phyloP scores from a whole-genome alignment of 208 protist species.

The Tritrichomonas foetus region DNA sequence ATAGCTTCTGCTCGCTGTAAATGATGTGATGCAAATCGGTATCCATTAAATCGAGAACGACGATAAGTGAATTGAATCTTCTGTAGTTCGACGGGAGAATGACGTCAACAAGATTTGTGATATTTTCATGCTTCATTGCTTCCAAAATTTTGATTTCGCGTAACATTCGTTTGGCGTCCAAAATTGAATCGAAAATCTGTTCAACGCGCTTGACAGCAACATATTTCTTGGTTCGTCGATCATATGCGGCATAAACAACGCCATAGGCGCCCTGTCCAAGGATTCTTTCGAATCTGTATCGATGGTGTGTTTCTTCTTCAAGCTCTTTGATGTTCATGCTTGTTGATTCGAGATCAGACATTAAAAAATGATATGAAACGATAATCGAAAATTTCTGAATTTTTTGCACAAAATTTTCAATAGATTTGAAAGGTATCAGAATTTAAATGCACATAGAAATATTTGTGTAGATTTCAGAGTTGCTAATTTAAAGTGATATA shows the following conservation, averaged over 20 bases:
- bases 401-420: too few species aligned
- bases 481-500: too few species aligned
- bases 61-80: constrained; percentile 77
- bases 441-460: too few species aligned
- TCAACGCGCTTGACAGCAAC: constrained; percentile 69
- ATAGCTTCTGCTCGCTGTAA: neutral
- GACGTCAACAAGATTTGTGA: constrained; percentile 38
- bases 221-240: constrained; percentile 32
- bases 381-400: too few species aligned
- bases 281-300: constrained; percentile 49
- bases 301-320: neutral
- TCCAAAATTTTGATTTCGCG: constrained; percentile 55
- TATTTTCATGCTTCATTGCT: constrained; percentile 60
- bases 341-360: too few species aligned
- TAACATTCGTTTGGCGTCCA: constrained; percentile 71
- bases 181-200: constrained; percentile 80
- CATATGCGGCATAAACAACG: constrained; percentile 49
- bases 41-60: constrained; percentile 89
- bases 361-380: too few species aligned
- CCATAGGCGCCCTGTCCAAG: constrained; percentile 57
- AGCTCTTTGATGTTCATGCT: neutral
- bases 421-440: too few species aligned
- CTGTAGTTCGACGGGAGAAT: neutral
- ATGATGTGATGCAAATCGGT: constrained; percentile 86
- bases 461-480: too few species aligned